A percentile compares a stretch with the other conserved stretches of the same genome.
phyloP scores from a whole-genome alignment of 345 rosid genomes.

The Laguncularia racemosa region DNA sequence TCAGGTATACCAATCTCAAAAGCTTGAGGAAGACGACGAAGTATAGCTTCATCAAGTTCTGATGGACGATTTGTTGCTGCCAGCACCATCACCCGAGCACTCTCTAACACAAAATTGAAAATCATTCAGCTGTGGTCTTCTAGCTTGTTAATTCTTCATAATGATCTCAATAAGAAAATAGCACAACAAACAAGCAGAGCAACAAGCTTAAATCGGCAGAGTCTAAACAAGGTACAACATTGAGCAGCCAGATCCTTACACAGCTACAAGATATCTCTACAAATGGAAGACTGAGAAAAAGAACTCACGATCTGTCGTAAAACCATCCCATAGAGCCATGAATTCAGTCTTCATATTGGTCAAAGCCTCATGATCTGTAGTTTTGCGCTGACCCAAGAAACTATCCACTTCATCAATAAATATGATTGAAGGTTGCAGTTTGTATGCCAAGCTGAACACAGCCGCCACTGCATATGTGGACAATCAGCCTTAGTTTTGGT shows the following conservation, averaged over 20 bases:
- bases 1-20: conserved; percentile 97
- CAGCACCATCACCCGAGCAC: conserved; percentile 96
- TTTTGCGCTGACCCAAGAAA: conserved; percentile 88
- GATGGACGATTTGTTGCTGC: conserved; percentile 98
- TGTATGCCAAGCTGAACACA: conserved; percentile 86
- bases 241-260: too few relatives aligned
- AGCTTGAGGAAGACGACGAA: conserved; percentile 92
- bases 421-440: conserved; percentile 95
- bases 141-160: background rate
- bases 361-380: conserved; percentile 82
- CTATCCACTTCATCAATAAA: conserved; percentile 98
- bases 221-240: too few relatives aligned
- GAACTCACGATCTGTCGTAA: conserved; percentile 92
- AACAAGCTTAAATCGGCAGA: background rate
- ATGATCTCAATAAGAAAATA: background rate
- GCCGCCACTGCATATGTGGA: conserved; percentile 68
- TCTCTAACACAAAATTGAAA: conserved; percentile 36
- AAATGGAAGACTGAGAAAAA: background rate
- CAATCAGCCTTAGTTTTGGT: background rate
- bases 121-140: background rate
- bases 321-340: conserved; percentile 99
- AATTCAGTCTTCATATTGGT: conserved; percentile 98
- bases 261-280: background rate
- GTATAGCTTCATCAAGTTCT: conserved; percentile 95
- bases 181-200: background rate